These are phyloP conservation scores for Crassisporium funariophilum DNA, from an alignment of 768 basidiomycete species.

Conservation along the genomic window DNA sequence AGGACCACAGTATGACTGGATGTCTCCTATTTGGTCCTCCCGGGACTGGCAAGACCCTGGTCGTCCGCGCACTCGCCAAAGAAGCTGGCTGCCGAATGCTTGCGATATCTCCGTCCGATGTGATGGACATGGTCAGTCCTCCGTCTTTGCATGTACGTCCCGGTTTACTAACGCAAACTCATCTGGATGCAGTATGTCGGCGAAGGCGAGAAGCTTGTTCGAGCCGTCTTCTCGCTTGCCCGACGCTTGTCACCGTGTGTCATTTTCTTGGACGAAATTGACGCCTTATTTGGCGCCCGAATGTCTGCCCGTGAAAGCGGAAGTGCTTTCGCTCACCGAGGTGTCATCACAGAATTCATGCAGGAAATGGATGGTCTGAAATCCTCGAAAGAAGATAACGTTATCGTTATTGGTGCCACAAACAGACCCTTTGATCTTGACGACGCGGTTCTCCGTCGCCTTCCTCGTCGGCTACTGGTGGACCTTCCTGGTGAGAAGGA, in stretches of 20 bases:
- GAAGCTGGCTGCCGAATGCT: constrained; percentile 96
- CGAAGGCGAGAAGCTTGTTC: constrained; percentile 88
- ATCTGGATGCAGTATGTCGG: constrained; percentile 67
- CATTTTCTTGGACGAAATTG: constrained; percentile 93
- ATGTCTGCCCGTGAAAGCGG: constrained; percentile 75
- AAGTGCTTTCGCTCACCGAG: constrained; percentile 80
- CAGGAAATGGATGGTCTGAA: constrained; percentile 96
- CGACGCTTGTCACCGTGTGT: constrained; percentile 87
- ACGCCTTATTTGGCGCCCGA: constrained; percentile 89
- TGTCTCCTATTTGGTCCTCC: constrained; percentile 93
- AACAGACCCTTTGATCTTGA: constrained; percentile 91
- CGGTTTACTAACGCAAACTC: constrained; percentile 1
- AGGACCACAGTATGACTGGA: constrained; percentile 89
- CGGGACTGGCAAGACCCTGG: constrained; percentile 85
- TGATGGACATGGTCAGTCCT: constrained; percentile 87
- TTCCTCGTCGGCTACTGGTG: constrained; percentile 84
- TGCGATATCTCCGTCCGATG: constrained; percentile 86
- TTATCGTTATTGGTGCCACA: constrained; percentile 93
- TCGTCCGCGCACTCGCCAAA: constrained; percentile 88
- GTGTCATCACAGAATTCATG: constrained; percentile 92
- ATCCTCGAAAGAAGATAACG: constrained; percentile 73
- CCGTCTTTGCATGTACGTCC: constrained; percentile 1
- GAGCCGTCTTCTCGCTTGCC: constrained; percentile 86
- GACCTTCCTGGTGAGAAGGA: constrained; percentile 89
- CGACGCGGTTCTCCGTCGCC: constrained; percentile 86